Base-by-base conservation (phyloP, 805 yeast genomes). In the Dipodascopsis uninucleata region DNA sequence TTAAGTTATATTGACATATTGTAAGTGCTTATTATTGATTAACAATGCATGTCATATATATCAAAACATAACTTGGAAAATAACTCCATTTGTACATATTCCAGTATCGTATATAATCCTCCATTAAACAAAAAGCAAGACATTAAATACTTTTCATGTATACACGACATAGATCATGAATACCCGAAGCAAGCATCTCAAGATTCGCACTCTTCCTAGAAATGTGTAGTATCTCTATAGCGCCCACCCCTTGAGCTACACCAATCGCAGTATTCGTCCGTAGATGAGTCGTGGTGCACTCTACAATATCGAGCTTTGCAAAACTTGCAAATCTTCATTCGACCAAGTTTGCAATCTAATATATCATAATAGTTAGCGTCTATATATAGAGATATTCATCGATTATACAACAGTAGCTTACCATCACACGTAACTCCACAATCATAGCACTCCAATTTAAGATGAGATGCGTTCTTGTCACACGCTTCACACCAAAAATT, bases 251-350 rank as follows among this genome's bases (percentile, higher is more conserved):
- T 40, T 2, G 55, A 50, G 22, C 43, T 36, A 37, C 55, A 50
- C 55, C 55, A 50, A 39, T 50, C 55, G 37, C 55, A 50, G 39
- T 43, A 50, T n/a, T 36, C 10, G 10, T 48, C 55, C 7, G 55
- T 50, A 17, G 55, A 43, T 16, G 40, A 31, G 24, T 50, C 55
- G 20, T 50, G 55, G 18, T 50, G 55, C 12, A 44, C 24, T 12
- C 55, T 45, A 20, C 55, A 50, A 18, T 50, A 50, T 25, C 43
- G 46, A 10, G 55, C 53, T 18, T 50, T 50, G 41, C 55, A 50
- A 28, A 50, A 50, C 25, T 41, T 42, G 43, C 55, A 50, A 23
- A 43, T 39, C 14, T 29, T 45, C 17, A 48, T 34, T 4, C 33
- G 28, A 10, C 48, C 52, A 12, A 29, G 21, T 8, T 45, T 40